A percentile compares a stretch with the other conserved stretches of the same genome.
phyloP scores from a whole-genome alignment of 2,329 filamentous ascomycete genomes.

The Raffaelea arxii region DNA sequence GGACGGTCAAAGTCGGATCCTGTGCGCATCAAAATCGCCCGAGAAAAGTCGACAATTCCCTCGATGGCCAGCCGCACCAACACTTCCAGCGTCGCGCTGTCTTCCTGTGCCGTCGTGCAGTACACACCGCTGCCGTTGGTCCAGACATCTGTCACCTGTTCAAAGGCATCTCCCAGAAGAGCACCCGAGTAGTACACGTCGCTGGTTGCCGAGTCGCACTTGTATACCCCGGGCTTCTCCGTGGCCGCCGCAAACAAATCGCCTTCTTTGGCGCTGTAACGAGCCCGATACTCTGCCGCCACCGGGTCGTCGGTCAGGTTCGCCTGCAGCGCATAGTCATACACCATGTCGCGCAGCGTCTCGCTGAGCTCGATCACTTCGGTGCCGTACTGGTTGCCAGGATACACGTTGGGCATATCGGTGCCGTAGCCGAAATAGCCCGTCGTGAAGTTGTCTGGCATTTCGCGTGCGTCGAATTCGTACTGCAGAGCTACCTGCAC shows the following conservation, averaged over 20 bases:
- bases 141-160: conserved; percentile 51
- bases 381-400: conserved; percentile 52
- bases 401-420: conserved; percentile 44
- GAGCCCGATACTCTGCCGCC: conserved; percentile 42
- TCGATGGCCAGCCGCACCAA: conserved; percentile 49
- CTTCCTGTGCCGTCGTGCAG: conserved; percentile 64
- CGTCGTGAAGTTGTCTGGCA: conserved; percentile 53
- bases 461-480: conserved; percentile 62
- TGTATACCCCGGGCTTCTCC: conserved; percentile 42
- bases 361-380: conserved; percentile 60
- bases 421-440: conserved; percentile 61
- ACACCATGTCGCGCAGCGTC: conserved; percentile 44
- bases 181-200: conserved; percentile 63
- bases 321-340: conserved; percentile 38
- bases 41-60: conserved; percentile 52
- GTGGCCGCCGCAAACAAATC: conserved; percentile 31
- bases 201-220: conserved; percentile 59
- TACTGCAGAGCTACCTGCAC: conserved; percentile 69
- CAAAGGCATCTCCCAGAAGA: conserved; percentile 52
- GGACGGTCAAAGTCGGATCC: conserved; percentile 64
- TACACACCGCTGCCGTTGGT: conserved; percentile 59
- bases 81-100: conserved; percentile 59
- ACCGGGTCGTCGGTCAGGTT: conserved; percentile 39
- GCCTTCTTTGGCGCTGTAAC: conserved; percentile 32
- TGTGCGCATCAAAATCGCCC: conserved; percentile 59